Conservation (phyloP, 495 filamentous ascomycete genomes). For the Lasiosphaeria hispida region DNA sequence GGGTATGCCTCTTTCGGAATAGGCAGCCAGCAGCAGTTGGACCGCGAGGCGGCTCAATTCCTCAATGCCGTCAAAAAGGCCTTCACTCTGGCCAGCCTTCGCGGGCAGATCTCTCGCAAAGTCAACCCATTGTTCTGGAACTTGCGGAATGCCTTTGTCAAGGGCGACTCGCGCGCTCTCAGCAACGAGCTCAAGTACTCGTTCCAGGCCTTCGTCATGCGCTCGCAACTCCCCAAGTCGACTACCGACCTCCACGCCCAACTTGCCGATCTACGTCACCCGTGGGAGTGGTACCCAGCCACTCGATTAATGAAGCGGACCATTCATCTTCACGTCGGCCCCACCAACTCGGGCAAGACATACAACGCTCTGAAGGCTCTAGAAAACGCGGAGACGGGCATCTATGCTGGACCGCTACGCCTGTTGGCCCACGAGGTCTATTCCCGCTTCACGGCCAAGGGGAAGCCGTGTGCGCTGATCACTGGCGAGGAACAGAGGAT, state of each 20-base stretch:
- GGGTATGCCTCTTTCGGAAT: constrained; percentile 37
- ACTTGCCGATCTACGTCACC: constrained; percentile 77
- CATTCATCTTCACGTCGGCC: constrained; percentile 91
- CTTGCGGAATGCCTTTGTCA: constrained; percentile 58
- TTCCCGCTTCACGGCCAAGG: constrained; percentile 71
- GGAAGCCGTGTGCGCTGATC: constrained; percentile 71
- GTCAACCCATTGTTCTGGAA: constrained; percentile 52
- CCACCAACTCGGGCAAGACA: constrained; percentile 98
- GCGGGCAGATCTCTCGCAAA: constrained; percentile 26
- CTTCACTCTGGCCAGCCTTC: constrained; percentile 34
- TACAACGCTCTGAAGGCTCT: constrained; percentile 91
- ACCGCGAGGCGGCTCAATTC: constrained; percentile 38
- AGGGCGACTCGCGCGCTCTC: constrained; percentile 47
- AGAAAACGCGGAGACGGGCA: constrained; percentile 68
- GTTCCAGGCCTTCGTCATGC: constrained; percentile 52
- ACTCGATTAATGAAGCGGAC: constrained; percentile 76
- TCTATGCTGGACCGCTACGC: constrained; percentile 89
- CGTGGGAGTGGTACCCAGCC: constrained; percentile 85
- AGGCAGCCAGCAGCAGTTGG: constrained; percentile 25
- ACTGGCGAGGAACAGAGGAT: constrained; percentile 86
- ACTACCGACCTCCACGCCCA: constrained; percentile 53
- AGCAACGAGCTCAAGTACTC: constrained; percentile 58
- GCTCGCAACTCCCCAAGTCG: constrained; percentile 32
- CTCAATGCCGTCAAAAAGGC: constrained; percentile 31
- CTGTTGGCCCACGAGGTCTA: constrained; percentile 93